phyloP scores from a whole-genome alignment of 2,329 filamentous ascomycete species.

The Pseudophaeomoniella oleicola region DNA sequence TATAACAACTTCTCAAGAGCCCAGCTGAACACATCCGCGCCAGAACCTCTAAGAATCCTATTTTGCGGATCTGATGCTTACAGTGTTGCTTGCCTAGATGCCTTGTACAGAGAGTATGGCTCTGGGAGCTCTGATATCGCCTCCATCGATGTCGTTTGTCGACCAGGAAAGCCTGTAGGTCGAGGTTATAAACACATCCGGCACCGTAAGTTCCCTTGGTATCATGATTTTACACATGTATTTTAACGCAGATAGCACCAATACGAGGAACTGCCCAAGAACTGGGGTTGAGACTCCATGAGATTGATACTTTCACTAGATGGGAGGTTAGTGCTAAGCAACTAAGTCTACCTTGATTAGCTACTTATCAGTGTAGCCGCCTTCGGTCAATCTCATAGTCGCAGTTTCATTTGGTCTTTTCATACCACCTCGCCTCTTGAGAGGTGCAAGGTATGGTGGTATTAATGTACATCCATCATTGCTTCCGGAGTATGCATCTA shows the following conservation, averaged over 20 bases:
- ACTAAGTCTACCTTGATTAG: too few relatives aligned
- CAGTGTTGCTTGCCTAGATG: conserved; percentile 62
- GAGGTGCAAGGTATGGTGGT: conserved; percentile 61
- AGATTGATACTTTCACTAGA: conserved; percentile 65
- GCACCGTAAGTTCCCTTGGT: conserved; percentile 37
- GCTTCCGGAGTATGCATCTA: conserved; percentile 55
- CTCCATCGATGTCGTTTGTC: conserved; percentile 74
- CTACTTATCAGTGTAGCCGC: too few relatives aligned
- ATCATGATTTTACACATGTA: conserved; percentile 10
- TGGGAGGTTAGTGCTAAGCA: conserved; percentile 60
- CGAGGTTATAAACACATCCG: conserved; percentile 55
- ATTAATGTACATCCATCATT: conserved; percentile 89
- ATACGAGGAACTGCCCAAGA: conserved; percentile 51
- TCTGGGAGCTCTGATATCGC: conserved; percentile 41
- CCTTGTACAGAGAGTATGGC: conserved; percentile 48
- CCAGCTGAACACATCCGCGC: background rate
- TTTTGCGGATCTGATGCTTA: conserved; percentile 93
- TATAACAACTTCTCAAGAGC: too few relatives aligned
- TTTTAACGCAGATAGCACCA: conserved; percentile 49
- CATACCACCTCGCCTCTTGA: conserved; percentile 63
- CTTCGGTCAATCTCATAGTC: conserved; percentile 58
- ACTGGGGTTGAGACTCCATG: conserved; percentile 54
- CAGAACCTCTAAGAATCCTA: conserved; percentile 59
- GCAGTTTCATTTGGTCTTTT: conserved; percentile 92
- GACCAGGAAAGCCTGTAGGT: conserved; percentile 64